phyloP scores from a whole-genome alignment of 768 basidiomycete genomes.

The Suillus placidus region DNA sequence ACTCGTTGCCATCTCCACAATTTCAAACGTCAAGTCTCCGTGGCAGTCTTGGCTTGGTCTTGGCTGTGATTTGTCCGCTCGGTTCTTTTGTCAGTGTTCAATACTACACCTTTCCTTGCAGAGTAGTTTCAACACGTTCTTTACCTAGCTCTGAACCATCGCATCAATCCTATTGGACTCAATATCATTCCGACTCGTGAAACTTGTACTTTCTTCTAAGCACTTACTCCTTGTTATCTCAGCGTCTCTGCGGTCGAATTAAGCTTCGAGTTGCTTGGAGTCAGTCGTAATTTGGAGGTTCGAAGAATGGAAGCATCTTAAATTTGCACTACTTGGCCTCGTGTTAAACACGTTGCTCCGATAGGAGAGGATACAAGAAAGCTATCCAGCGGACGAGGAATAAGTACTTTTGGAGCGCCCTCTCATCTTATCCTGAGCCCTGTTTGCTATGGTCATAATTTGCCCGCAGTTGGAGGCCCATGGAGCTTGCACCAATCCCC shows the following conservation, averaged over 20 bases:
- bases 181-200: background rate
- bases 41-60: background rate
- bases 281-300: background rate
- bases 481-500: slow-evolving; percentile 37
- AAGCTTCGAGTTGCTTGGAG: background rate
- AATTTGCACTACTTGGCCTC: slow-evolving; percentile 1
- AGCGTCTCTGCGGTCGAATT: background rate
- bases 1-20: background rate
- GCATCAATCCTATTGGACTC: background rate
- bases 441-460: slow-evolving; percentile 18
- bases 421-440: background rate
- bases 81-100: background rate
- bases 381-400: background rate
- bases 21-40: background rate
- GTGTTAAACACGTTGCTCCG: slow-evolving; percentile 2
- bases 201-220: background rate
- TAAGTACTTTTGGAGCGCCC: background rate
- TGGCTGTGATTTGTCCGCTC: background rate
- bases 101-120: background rate
- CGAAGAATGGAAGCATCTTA: background rate
- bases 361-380: slow-evolving; percentile 2
- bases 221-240: background rate
- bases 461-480: slow-evolving; percentile 41
- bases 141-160: background rate
- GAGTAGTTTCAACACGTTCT: background rate